These are phyloP conservation scores for Acanthamoeba healyi DNA, from an alignment of 208 protist genomes.

Conservation along the genomic window DNA sequence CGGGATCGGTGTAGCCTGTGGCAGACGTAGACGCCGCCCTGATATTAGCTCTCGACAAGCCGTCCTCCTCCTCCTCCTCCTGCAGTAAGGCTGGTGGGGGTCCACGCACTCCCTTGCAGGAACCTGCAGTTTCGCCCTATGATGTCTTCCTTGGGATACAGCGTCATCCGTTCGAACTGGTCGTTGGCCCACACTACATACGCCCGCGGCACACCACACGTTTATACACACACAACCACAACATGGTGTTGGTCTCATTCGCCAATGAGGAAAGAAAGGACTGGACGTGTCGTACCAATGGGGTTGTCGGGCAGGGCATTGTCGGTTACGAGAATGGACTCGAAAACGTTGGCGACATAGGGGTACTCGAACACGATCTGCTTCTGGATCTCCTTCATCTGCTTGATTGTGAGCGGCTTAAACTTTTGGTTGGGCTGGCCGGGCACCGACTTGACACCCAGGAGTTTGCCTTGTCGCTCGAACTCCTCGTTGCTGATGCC, in stretches of 20 bases:
- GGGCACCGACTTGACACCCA: constrained; percentile 37
- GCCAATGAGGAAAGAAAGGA: too few relatives aligned
- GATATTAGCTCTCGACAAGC: too few relatives aligned
- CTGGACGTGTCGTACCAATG: constrained; percentile 5
- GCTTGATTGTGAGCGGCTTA: constrained; percentile 19
- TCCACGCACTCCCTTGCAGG: constrained; percentile 2
- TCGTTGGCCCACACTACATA: constrained; percentile 60
- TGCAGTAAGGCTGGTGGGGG: neutral
- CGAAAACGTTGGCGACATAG: constrained; percentile 52
- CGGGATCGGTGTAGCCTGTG: constrained; percentile 16
- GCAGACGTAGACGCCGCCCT: too few relatives aligned
- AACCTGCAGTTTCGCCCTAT: constrained; percentile 65
- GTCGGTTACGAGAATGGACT: constrained; percentile 43
- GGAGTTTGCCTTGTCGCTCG: constrained; percentile 23
- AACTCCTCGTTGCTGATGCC: constrained; percentile 39
- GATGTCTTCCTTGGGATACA: constrained; percentile 69
- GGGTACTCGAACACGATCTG: constrained; percentile 32
- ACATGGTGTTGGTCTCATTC: neutral
- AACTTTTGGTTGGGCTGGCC: constrained; percentile 22
- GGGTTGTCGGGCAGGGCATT: constrained; percentile 17
- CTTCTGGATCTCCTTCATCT: constrained; percentile 42
- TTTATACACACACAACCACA: too few relatives aligned
- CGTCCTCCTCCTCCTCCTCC: too few relatives aligned
- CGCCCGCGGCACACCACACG: neutral
- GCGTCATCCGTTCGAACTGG: constrained; percentile 65